Base-by-base conservation (phyloP, 192 early-diverging fungal genomes). In the Linnemannia elongata region DNA sequence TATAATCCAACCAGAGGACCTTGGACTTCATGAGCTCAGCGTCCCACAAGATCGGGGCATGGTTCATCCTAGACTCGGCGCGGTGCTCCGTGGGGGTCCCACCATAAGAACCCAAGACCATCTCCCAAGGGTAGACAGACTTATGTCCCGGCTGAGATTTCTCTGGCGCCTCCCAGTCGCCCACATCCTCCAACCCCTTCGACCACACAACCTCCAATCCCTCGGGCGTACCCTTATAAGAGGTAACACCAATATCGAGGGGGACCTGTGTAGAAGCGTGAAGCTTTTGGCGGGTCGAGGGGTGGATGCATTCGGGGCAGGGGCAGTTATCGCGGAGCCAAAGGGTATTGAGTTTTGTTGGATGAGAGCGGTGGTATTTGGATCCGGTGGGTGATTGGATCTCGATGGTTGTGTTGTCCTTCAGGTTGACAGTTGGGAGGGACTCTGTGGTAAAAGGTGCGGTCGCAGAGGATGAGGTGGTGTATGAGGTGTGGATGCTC, bases 301-400 rank as follows among this genome's bases (percentile, higher is more conserved):
- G 91, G 76, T 94, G 93, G 47, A 94, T 74, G 79, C 93, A 94
- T 8, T 75, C 72, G 15, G 91, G 79, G 55, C 93, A 94, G 24
- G 82, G 92, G 75, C 93, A 94, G 66, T 93, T 93, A 75, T 94
- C 93, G 55, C 92, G 82, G 30, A 94, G 90, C 93, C 93, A 94
- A 35, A 93, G 74, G 12, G 85, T 38, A 72, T 81, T 78, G 22
- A 81, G 66, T 17, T 72, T 78, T 27, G 79, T 81, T 15, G 78
- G 49, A 39, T 78, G 72, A 24, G 75, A 1, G 4, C 76, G 79
- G 27, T 81, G 66, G 52, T 57, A 80, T 35, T 74, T n/a, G 13
- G 83, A 85, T 7, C 57, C 75, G 15, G 54, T n/a, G 5, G 78
- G 57, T 12, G 82, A 57, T 0, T 38, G 38, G 55, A 82, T 72